Conservation (phyloP, 2,329 filamentous ascomycete species). For the Dothistroma pini region DNA sequence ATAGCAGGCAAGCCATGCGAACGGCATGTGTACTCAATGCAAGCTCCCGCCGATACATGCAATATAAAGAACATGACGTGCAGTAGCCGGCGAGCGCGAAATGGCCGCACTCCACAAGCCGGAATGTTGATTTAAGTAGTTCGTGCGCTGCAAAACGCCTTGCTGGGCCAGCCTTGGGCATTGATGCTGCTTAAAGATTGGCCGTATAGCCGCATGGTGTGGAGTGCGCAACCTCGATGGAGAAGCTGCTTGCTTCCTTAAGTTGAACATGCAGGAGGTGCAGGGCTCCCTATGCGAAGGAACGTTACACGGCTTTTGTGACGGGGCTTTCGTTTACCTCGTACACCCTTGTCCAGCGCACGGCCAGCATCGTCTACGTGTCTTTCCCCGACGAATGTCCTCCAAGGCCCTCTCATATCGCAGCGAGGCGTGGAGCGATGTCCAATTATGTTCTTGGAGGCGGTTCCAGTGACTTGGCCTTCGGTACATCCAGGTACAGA, state of each 20-base stretch:
- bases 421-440: constrained; percentile 12
- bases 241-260: constrained; percentile 6
- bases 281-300: constrained; percentile 5
- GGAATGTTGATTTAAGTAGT: neutral
- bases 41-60: constrained; percentile 13
- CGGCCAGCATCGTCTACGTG: constrained; percentile 6
- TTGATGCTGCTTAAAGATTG: constrained; percentile 5
- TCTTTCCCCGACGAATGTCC: neutral
- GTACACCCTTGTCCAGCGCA: constrained; percentile 11
- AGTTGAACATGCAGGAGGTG: constrained; percentile 8
- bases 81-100: constrained; percentile 9
- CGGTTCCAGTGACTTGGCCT: constrained; percentile 13
- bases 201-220: constrained; percentile 8
- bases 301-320: constrained; percentile 10
- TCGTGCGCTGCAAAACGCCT: constrained; percentile 4
- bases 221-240: neutral
- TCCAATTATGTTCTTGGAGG: constrained; percentile 6
- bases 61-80: constrained; percentile 11
- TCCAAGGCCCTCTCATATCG: neutral
- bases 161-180: constrained; percentile 2
- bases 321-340: constrained; percentile 2
- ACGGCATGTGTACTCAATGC: constrained; percentile 21
- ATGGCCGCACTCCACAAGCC: neutral
- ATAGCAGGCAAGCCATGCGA: constrained; percentile 21
- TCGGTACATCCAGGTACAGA: constrained; percentile 16